Base-by-base conservation (phyloP, 441 rosid species). In the Populus trichocarpa region DNA sequence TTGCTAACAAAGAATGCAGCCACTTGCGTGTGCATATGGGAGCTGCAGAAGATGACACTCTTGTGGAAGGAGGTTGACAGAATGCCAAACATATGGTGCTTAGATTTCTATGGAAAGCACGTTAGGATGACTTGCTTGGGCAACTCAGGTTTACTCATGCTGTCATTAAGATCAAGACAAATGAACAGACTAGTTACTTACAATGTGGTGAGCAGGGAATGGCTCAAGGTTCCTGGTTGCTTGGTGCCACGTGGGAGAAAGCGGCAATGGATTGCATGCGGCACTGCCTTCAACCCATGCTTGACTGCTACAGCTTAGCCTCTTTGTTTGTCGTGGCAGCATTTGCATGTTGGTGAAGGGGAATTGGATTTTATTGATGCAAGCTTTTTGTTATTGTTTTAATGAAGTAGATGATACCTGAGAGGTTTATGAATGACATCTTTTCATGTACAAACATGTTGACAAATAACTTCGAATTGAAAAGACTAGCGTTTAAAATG, bases 21-120 rank as follows among this genome's bases (percentile, higher is more conserved):
- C 73, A 94, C 97, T 2, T 96, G 99, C 28, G 95, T 96, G 80
- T 92, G 97, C 88, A 86, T 94, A 85, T 94, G 96, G 98, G 99
- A 94, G 90, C 95, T 96, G 89, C 98, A 90, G 86, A 96, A 88
- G 89, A 94, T 94, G 98, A 92, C 97, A 38, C 92, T 96, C 84
- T 84, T 91, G 90, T 94, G 99, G 97, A 94, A 91, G 99, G 99
- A 96, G 98, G 98, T 96, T 89, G 99, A 94, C 97, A 96, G 99
- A 96, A 94, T 94, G 97, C 97, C 98, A 94, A 96, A 94, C 82
- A 83, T 90, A 85, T 92, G 92, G 99, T 94, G 98, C 99, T 93
- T 94, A 84, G 99, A 96, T 81, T 94, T 94, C 89, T 94, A 96
- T 14, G 98, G 99, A 86, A 94, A 92, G 99, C 97, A 94, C 96